Evolutionary conservation across 2,329 filamentous ascomycete species (phyloP).

Genomic region (Mariannaea sp.): DNA sequence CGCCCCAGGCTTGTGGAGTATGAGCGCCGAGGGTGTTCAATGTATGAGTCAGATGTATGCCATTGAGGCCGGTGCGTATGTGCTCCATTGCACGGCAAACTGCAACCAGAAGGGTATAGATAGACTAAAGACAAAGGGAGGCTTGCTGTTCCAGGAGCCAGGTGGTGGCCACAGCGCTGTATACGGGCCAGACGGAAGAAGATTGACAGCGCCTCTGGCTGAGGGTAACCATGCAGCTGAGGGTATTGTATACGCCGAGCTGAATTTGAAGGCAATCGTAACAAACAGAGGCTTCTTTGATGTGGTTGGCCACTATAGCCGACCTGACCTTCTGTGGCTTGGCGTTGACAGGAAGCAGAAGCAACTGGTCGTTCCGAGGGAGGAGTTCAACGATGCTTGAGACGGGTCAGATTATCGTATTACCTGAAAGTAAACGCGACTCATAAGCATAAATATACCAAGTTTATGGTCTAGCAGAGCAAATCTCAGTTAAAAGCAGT

Average conservation of each 20-base stretch:
- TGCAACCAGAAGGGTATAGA: slow-evolving; percentile 7
- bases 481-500: no score
- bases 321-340: slow-evolving; percentile 15
- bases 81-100: slow-evolving; percentile 4
- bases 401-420: no score
- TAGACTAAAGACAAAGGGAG: not conserved
- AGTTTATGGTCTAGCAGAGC: no score
- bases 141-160: not conserved
- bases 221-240: not conserved
- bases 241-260: slow-evolving; percentile 1
- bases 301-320: slow-evolving; percentile 6
- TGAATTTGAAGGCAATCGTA: slow-evolving; percentile 5
- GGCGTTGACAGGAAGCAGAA: slow-evolving; percentile 1
- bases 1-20: slow-evolving; percentile 10
- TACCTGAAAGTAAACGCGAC: no score
- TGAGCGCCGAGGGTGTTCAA: slow-evolving; percentile 12
- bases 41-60: slow-evolving; percentile 12
- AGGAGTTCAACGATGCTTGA: no score
- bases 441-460: no score
- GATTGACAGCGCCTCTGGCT: not conserved
- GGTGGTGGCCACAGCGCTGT: slow-evolving; percentile 13
- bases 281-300: slow-evolving; percentile 7
- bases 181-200: slow-evolving; percentile 12
- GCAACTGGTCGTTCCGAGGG: no score
- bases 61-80: slow-evolving; percentile 12